Conservation (phyloP, 306 rosid genomes). For the Quercus glauca region DNA sequence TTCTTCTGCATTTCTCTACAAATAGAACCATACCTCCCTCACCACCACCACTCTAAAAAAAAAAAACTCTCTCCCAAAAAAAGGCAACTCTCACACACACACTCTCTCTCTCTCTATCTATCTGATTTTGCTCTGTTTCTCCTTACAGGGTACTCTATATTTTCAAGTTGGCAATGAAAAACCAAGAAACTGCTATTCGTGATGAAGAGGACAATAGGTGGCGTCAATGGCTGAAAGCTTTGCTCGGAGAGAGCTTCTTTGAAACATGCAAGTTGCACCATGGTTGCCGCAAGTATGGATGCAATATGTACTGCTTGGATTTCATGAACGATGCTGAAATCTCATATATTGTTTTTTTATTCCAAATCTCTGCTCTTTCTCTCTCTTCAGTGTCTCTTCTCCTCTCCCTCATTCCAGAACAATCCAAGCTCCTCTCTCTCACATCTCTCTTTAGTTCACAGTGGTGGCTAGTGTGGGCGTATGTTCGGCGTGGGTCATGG, state of each 20-base stretch:
- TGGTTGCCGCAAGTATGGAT: conserved; percentile 88
- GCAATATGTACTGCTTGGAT: conserved; percentile 95
- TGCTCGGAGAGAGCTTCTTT: conserved; percentile 73
- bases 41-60: conserved; percentile 37
- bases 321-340: conserved; percentile 67
- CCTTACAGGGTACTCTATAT: background rate
- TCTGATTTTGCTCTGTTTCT: conserved; percentile 3
- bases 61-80: too few species aligned
- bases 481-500: too few species aligned
- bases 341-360: too few species aligned
- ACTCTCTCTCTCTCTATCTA: background rate
- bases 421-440: too few species aligned
- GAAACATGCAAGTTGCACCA: conserved; percentile 89
- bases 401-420: too few species aligned
- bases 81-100: too few species aligned
- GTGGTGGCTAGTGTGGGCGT: too few species aligned
- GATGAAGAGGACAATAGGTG: conserved; percentile 82
- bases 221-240: conserved; percentile 98
- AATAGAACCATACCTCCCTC: conserved; percentile 56
- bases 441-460: too few species aligned
- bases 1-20: too few species aligned
- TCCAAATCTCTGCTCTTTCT: too few species aligned
- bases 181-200: conserved; percentile 63
- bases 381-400: too few species aligned
- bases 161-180: conserved; percentile 81